These are phyloP conservation scores for Leavenworthia alabamica DNA, from an alignment of 345 rosid species.

Conservation along the genomic window DNA sequence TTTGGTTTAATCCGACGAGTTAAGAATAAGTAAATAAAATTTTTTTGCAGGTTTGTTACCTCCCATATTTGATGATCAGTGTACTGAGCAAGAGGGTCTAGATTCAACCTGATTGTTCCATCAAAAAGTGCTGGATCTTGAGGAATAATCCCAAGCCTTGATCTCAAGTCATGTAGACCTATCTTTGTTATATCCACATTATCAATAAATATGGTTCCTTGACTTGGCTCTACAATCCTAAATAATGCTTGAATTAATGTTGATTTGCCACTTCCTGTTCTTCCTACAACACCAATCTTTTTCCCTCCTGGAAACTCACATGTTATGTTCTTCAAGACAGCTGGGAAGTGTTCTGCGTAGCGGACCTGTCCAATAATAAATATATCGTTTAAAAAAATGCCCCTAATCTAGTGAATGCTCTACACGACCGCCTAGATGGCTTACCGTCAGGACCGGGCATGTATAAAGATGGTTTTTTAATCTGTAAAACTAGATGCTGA, in stretches of 20 bases:
- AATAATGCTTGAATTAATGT: conserved; percentile 84
- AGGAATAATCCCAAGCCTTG: conserved; percentile 89
- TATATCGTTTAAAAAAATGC: too few relatives aligned
- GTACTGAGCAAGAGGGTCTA: conserved; percentile 69
- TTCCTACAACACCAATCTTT: conserved; percentile 90
- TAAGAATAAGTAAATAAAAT: too few relatives aligned
- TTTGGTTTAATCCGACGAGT: too few relatives aligned
- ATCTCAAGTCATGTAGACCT: conserved; percentile 82
- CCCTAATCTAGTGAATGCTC: too few relatives aligned
- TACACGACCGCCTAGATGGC: too few relatives aligned
- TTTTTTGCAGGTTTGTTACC: conserved; percentile 34
- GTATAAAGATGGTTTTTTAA: not conserved
- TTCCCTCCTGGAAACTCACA: conserved; percentile 79
- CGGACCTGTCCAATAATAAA: too few relatives aligned
- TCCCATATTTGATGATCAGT: conserved; percentile 65
- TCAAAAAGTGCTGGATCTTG: conserved; percentile 94
- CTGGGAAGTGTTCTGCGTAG: conserved; percentile 87
- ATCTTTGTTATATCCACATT: conserved; percentile 66
- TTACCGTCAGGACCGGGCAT: too few relatives aligned
- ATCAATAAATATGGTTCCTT: conserved; percentile 79
- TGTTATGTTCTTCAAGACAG: conserved; percentile 66
- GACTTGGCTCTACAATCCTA: conserved; percentile 78
- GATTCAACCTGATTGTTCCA: conserved; percentile 85
- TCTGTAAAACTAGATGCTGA: not conserved
- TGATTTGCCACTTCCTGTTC: conserved; percentile 96